Percentiles rank a stretch among this genome's conserved stretches.
Conservation (phyloP, 2,329 filamentous ascomycete genomes). For the Apiospora hydei region DNA sequence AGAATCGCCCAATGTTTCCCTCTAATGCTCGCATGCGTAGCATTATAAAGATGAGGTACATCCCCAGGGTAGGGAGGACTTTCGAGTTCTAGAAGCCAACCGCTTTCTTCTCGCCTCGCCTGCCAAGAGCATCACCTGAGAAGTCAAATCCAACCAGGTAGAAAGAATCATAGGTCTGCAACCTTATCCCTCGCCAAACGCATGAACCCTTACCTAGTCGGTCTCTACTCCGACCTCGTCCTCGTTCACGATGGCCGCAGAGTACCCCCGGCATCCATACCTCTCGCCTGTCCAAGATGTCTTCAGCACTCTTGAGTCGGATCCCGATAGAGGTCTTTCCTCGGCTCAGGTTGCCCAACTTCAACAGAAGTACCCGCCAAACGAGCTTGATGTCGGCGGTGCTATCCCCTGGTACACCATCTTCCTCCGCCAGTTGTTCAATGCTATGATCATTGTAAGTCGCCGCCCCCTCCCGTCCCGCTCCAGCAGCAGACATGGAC, state of each 20-base stretch:
- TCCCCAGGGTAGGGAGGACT: not conserved
- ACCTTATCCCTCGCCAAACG: not conserved
- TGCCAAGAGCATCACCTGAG: constrained; percentile 11
- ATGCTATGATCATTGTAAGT: constrained; percentile 77
- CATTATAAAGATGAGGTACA: constrained; percentile 25
- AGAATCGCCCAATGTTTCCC: not conserved
- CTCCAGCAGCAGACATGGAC: constrained; percentile 49
- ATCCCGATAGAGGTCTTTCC: constrained; percentile 72
- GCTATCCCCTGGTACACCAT: constrained; percentile 76
- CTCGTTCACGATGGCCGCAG: constrained; percentile 49
- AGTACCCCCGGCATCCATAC: constrained; percentile 64
- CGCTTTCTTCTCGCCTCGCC: constrained; percentile 14
- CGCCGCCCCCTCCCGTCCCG: not conserved
- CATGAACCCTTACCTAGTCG: not conserved
- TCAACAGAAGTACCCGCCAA: constrained; percentile 67
- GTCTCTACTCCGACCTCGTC: constrained; percentile 11
- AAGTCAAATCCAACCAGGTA: not conserved
- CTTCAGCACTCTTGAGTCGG: constrained; percentile 65
- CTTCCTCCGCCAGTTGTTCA: constrained; percentile 74
- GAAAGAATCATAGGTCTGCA: not conserved
- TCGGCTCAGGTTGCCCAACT: constrained; percentile 65
- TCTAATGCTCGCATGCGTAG: not conserved
- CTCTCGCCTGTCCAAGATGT: constrained; percentile 69
- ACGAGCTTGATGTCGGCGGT: constrained; percentile 74
- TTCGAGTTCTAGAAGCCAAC: constrained; percentile 18